Evolutionary conservation across 768 basidiomycete genomes (phyloP).

Genomic region (Kwoniella bestiolae): DNA sequence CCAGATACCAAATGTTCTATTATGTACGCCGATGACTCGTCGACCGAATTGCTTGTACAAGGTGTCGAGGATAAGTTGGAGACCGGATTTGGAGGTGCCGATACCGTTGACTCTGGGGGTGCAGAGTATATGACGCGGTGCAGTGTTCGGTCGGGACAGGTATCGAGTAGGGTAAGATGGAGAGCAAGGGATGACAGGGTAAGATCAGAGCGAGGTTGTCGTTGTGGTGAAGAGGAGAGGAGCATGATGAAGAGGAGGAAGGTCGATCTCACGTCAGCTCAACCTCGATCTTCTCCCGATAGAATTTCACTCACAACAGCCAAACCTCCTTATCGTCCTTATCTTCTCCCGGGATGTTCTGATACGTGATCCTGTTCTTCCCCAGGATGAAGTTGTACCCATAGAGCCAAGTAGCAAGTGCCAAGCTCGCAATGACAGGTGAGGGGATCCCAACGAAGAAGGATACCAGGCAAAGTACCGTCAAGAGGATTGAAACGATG

Average conservation of each 20-base stretch:
- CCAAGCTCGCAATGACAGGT: neutral
- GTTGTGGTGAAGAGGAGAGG: neutral
- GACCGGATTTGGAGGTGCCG: slow-evolving; percentile 34
- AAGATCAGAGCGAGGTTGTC: neutral
- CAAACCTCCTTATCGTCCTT: slow-evolving; percentile 32
- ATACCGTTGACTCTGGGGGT: slow-evolving; percentile 42
- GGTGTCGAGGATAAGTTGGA: slow-evolving; percentile 34
- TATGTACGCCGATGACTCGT: slow-evolving; percentile 41
- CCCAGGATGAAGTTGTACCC: neutral
- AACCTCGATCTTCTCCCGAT: neutral
- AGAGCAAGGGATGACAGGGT: neutral
- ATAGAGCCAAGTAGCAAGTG: neutral
- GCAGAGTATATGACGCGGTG: neutral
- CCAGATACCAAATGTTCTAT: slow-evolving; percentile 44
- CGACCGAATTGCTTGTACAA: slow-evolving; percentile 37
- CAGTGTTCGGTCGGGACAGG: neutral
- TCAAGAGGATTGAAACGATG: slow-evolving; percentile 7
- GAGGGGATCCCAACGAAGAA: slow-evolving; percentile 14
- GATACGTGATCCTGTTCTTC: slow-evolving; percentile 6
- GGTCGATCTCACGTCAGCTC: neutral
- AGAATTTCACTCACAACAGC: slow-evolving; percentile 37
- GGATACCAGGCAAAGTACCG: neutral
- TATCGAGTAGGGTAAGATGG: neutral
- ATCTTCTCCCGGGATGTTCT: slow-evolving; percentile 17
- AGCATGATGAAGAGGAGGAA: slow-evolving; percentile 1